These are phyloP conservation scores for Gymnopilus dilepis DNA, from an alignment of 768 basidiomycete genomes.

Conservation along the genomic window DNA sequence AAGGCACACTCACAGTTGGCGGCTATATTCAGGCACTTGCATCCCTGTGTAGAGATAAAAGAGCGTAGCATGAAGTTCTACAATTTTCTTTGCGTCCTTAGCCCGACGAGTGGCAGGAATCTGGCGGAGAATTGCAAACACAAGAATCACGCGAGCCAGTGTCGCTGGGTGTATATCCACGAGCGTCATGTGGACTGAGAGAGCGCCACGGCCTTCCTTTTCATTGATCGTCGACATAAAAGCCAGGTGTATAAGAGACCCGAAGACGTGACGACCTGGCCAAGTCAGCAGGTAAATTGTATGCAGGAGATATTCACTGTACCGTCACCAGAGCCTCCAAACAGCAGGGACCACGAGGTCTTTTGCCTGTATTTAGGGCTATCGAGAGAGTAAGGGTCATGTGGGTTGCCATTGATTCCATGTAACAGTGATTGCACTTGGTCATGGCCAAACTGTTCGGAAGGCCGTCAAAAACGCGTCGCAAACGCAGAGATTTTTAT, in stretches of 20 bases:
- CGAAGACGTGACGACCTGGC: slow-evolving; percentile 29
- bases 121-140: slow-evolving; percentile 23
- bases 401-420: slow-evolving; percentile 9
- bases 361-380: slow-evolving; percentile 5
- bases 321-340: slow-evolving; percentile 33
- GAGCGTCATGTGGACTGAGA: slow-evolving; percentile 24
- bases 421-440: slow-evolving; percentile 22
- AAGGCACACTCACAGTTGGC: slow-evolving; percentile 19
- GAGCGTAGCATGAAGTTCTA: slow-evolving; percentile 22
- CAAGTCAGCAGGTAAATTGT: no score
- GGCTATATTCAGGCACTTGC: slow-evolving; percentile 26
- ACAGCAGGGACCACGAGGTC: slow-evolving; percentile 24
- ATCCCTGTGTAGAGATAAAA: slow-evolving; percentile 24
- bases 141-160: slow-evolving; percentile 24
- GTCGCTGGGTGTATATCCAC: slow-evolving; percentile 31
- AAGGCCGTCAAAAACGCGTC: not conserved
- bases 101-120: slow-evolving; percentile 2
- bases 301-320: no score
- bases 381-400: slow-evolving; percentile 10
- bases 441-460: slow-evolving; percentile 29
- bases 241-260: slow-evolving; percentile 23
- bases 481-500: no score
- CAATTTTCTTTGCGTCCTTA: not conserved
- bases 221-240: slow-evolving; percentile 14
- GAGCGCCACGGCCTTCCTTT: not conserved